Base-by-base conservation (phyloP, 208 protist genomes). In the Crithidia expoeki region DNA sequence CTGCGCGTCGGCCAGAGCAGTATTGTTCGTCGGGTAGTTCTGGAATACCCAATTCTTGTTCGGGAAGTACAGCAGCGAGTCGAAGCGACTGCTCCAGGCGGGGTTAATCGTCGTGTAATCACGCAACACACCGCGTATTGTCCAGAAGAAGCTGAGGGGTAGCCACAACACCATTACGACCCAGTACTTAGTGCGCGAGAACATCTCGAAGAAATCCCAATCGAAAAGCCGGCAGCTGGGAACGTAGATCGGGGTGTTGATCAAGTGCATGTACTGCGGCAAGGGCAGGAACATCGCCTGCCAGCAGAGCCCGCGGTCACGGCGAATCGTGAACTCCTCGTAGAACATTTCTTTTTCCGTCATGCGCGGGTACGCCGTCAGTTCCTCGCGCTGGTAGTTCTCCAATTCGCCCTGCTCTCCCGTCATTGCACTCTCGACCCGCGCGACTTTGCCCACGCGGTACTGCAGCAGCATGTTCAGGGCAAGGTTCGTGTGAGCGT, bases 401-500 rank as follows among this genome's bases (percentile, higher is more conserved):
- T 73, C 68, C 2, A 59, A 28, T 56, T 70, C 62, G 4, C 71
- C 62, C 19, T 49, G 42, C 70, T 63, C 30, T 0, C 70, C 60
- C 28, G 34, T 16, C 57, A 65, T 66, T 4, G 65, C 16, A 42
- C 62, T 73, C 36, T 19, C 27, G 25, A 60, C 59, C 11, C 40
- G 56, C 59, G 21, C 33, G 38, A 87, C 72, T 34, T 38, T 61
- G 30, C 82, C 82, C 2, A 78, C 78, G 38, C 68, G 72, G 62
- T 84, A 84, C 67, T 82, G 78, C 59, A 79, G 70, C 63, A 87
- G 53, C 68, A 87, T 87, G 65, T 76, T 87, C 40, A 87, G 72
- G 30, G 71, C 82, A 7, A 25, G 71, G n/a, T 34, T 33, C 16
- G 79, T 80, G 73, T 84, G 76, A 4, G 79, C 79, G 65, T 88